Conservation (phyloP, 2,329 filamentous ascomycete genomes). For the Acarospora socialis region DNA sequence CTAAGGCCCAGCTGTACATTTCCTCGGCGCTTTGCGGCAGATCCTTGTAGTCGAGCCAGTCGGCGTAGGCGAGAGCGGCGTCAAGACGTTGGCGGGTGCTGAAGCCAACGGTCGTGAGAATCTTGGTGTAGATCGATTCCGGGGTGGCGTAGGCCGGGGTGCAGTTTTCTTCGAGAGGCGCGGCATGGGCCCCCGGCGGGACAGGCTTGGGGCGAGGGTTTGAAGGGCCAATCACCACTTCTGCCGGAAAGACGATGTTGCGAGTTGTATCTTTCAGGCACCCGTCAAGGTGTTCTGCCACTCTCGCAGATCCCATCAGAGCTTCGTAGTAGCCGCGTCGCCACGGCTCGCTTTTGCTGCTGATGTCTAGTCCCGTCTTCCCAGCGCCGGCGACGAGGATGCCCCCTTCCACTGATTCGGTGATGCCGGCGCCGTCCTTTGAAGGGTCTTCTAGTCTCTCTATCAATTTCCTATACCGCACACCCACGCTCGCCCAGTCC, state of each 20-base stretch:
- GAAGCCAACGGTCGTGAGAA: conserved; percentile 69
- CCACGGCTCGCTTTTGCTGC: conserved; percentile 69
- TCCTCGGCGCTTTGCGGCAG: conserved; percentile 50
- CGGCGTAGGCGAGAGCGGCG: conserved; percentile 68
- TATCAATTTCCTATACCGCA: conserved; percentile 45
- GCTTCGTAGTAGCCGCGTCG: conserved; percentile 71
- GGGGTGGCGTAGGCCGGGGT: conserved; percentile 53
- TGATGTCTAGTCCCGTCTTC: conserved; percentile 51
- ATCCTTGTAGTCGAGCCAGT: conserved; percentile 70
- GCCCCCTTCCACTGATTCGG: conserved; percentile 40
- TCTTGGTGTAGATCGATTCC: conserved; percentile 65
- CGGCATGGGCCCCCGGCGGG: conserved; percentile 42
- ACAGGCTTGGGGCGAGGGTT: conserved; percentile 68
- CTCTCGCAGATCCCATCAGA: conserved; percentile 61
- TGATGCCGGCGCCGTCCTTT: conserved; percentile 53
- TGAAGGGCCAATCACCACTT: conserved; percentile 65
- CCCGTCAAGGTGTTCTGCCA: conserved; percentile 68
- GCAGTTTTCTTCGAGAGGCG: conserved; percentile 64
- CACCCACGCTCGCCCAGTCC: conserved; percentile 57
- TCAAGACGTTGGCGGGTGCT: conserved; percentile 64
- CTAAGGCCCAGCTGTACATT: conserved; percentile 62
- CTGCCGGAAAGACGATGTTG: conserved; percentile 52
- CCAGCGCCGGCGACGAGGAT: conserved; percentile 41
- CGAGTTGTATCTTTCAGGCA: conserved; percentile 58
- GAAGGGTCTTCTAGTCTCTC: conserved; percentile 53